Evolutionary conservation across 192 early-diverging fungal genomes (phyloP), one percentile per base, ranked within the genome.

Genomic region (Coemansia sp.): DNA sequence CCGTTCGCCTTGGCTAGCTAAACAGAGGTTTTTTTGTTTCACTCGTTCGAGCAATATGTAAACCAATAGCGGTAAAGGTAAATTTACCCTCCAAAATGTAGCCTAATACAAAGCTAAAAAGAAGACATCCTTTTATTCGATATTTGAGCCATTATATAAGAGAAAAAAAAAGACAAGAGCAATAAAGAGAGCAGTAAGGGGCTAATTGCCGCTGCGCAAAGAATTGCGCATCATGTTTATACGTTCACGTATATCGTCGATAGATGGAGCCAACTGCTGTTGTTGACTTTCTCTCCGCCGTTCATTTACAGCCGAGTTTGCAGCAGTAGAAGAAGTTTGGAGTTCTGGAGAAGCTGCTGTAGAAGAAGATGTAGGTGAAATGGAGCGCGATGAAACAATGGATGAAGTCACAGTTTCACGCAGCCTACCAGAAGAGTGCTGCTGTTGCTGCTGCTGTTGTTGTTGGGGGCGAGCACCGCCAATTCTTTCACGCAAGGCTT

Each of bases 201-300:
- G 12, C 18, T 62, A 42, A 40, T 70, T 54, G 6, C 38, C 55
- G 41, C 35, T 58, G n/a, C 68, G 55, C 13, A 70, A 42, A 8
- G 64, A 63, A 37, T 47, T 63, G 58, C 72, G 72, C 66, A 75
- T 61, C 2, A 37, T 50, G 0, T 57, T 61, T 14, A 75, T 52
- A 7, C 65, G 52, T 30, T 54, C 20, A n/a, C 23, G 19, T n/a
- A 51, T 52, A 35, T 65, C 59, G 11, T 61, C 63, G 54, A 72
- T 55, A 35, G 20, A 19, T 35, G 30, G 50, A 9, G 50, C 50
- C 33, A n/a, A 35, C 11, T 33, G 43, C 20, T 44, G 20, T 12
- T 44, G 43, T n/a, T 44, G 43, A 44, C 12, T 5, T 44, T 44
- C 20, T 44, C 43, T 21, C 43, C 43, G 15, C 10, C 43, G 43